Percentiles rank a stretch among this genome's conserved stretches.
These are phyloP conservation scores for Rheum nobile DNA, from an alignment of 148 eudicot genomes.

Conservation along the genomic window DNA sequence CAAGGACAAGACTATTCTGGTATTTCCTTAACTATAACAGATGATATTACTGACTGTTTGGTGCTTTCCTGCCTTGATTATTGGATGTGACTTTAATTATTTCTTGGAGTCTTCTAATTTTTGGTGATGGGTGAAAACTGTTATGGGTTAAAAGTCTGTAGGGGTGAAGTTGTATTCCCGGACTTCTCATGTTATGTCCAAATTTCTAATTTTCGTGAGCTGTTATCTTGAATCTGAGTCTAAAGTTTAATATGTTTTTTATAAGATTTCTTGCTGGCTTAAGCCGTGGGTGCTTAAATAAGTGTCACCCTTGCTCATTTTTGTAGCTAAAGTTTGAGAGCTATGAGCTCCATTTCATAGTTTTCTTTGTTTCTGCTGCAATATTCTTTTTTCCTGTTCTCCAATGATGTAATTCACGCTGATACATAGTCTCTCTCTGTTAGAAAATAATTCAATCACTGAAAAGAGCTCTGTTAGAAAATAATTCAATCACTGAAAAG, in stretches of 20 bases:
- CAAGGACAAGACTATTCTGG: slow-evolving; percentile 55
- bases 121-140: not conserved
- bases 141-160: not conserved
- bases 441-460: not conserved
- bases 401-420: not conserved
- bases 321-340: not conserved
- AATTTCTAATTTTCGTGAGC: not conserved
- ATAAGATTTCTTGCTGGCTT: not conserved
- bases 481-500: not conserved
- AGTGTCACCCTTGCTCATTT: not conserved
- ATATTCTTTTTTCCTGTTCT: not conserved
- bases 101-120: too few relatives aligned
- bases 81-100: not conserved
- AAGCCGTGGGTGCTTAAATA: not conserved
- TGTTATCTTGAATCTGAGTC: not conserved
- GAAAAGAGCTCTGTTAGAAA: not conserved
- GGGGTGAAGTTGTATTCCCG: not conserved
- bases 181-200: not conserved
- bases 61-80: not conserved
- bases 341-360: not conserved
- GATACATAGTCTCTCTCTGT: not conserved
- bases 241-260: not conserved
- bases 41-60: not conserved
- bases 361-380: not conserved
- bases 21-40: slow-evolving; percentile 14